These are phyloP conservation scores for Paraphoma chrysanthemicola DNA, from an alignment of 2,329 filamentous ascomycete genomes.

Conservation along the genomic window DNA sequence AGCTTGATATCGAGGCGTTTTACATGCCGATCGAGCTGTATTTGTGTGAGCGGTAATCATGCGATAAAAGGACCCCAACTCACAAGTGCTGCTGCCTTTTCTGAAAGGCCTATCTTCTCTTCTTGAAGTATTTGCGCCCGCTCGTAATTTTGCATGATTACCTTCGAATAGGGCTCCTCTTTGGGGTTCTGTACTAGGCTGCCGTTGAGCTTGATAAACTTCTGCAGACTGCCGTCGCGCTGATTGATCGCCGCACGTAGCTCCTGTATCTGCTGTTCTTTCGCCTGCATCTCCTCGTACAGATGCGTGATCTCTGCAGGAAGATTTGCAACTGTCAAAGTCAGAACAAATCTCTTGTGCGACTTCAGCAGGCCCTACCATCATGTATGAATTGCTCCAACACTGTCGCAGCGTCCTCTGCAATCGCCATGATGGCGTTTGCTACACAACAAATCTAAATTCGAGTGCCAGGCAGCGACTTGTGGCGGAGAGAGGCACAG, in stretches of 20 bases:
- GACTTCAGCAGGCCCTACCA: slow-evolving; percentile 48
- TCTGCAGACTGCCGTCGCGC: slow-evolving; percentile 77
- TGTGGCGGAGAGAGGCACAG: too few species aligned
- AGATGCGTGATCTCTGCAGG: slow-evolving; percentile 84
- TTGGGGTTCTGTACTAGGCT: slow-evolving; percentile 77
- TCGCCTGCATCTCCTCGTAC: slow-evolving; percentile 82
- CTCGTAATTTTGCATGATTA: slow-evolving; percentile 72
- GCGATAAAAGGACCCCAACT: slow-evolving; percentile 4
- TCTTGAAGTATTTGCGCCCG: slow-evolving; percentile 73
- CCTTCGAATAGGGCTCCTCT: slow-evolving; percentile 71
- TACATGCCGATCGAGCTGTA: slow-evolving; percentile 65
- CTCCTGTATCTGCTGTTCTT: slow-evolving; percentile 75
- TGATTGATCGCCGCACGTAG: slow-evolving; percentile 73
- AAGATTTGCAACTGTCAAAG: slow-evolving; percentile 69
- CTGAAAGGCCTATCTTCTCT: slow-evolving; percentile 75
- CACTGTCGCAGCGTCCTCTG: slow-evolving; percentile 71
- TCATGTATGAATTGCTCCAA: slow-evolving; percentile 80
- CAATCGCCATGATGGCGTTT: slow-evolving; percentile 37
- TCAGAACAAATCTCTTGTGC: slow-evolving; percentile 13
- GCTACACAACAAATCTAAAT: too few species aligned
- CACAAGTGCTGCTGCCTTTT: slow-evolving; percentile 71
- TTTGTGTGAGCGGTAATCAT: slow-evolving; percentile 15
- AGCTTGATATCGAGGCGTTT: slow-evolving; percentile 69
- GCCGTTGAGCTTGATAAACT: slow-evolving; percentile 79
- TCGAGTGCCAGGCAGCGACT: too few species aligned